phyloP scores from a whole-genome alignment of 352 stramenopile species.

The Bremia lactucae region DNA sequence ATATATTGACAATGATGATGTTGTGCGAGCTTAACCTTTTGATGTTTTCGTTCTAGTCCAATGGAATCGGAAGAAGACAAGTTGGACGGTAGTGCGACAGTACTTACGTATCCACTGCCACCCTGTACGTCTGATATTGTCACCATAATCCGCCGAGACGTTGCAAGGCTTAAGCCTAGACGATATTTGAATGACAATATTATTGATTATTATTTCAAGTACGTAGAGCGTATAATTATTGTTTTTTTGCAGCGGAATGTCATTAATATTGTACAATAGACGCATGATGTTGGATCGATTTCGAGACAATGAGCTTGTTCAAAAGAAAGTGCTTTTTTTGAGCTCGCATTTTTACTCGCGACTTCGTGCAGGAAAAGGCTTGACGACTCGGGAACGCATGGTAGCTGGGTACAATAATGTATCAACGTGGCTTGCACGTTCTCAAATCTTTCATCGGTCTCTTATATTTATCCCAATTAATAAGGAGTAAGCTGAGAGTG shows the following conservation, averaged over 20 bases:
- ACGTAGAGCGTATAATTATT: conserved; percentile 13
- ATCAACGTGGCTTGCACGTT: conserved; percentile 52
- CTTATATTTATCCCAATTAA: conserved; percentile 85
- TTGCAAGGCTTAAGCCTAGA: conserved; percentile 41
- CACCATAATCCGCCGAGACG: conserved; percentile 55
- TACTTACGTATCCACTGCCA: conserved; percentile 64
- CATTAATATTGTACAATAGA: conserved; percentile 12
- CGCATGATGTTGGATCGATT: conserved; percentile 50
- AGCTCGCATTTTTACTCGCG: conserved; percentile 74
- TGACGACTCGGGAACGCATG: conserved; percentile 20
- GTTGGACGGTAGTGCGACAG: conserved; percentile 18
- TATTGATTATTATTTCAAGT: conserved; percentile 89
- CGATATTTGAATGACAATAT: conserved; percentile 90
- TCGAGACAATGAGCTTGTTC: conserved; percentile 24
- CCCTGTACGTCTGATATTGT: conserved; percentile 65
- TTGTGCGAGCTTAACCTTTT: conserved; percentile 1
- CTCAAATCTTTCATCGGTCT: conserved; percentile 57
- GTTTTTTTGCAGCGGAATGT: not conserved
- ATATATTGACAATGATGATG: not conserved
- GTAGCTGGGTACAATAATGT: conserved; percentile 70
- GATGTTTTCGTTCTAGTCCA: conserved; percentile 1
- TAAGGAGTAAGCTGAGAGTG: conserved; percentile 58
- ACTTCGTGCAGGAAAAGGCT: conserved; percentile 37
- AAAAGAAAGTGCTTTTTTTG: conserved; percentile 66
- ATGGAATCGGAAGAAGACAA: conserved; percentile 27